A percentile compares a stretch with the other conserved stretches of the same genome.
Evolutionary conservation across 1,284 basidiomycete genomes (phyloP).

Genomic region (Ceratobasidium sp.): DNA sequence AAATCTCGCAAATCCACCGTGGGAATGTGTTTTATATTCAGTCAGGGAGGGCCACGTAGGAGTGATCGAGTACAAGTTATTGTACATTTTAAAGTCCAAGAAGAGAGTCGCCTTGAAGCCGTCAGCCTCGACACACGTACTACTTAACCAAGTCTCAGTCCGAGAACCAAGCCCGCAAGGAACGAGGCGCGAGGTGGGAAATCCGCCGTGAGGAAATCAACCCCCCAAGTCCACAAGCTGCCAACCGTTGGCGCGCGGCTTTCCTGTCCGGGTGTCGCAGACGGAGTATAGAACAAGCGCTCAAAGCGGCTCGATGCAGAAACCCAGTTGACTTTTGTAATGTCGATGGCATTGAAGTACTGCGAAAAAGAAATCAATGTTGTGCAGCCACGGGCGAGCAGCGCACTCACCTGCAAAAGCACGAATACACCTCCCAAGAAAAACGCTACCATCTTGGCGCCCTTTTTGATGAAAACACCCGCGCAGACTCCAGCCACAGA

Average conservation of each 20-base stretch:
- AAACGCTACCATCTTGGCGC: slow-evolving; percentile 84
- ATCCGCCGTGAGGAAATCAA: slow-evolving; percentile 90
- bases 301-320: slow-evolving; percentile 69
- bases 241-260: slow-evolving; percentile 68
- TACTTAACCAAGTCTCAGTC: slow-evolving; percentile 69
- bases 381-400: slow-evolving; percentile 15
- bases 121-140: neutral
- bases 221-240: slow-evolving; percentile 75
- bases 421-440: slow-evolving; percentile 87
- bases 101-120: neutral
- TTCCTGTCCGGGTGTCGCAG: slow-evolving; percentile 59
- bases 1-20: slow-evolving; percentile 27
- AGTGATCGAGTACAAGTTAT: neutral
- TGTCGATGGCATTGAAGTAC: slow-evolving; percentile 78
- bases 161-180: slow-evolving; percentile 73
- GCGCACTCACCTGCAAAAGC: slow-evolving; percentile 75
- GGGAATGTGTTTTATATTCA: slow-evolving; percentile 17
- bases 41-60: neutral
- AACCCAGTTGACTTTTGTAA: slow-evolving; percentile 86
- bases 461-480: slow-evolving; percentile 95
- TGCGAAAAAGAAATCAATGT: slow-evolving; percentile 52
- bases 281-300: slow-evolving; percentile 72
- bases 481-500: slow-evolving; percentile 88
- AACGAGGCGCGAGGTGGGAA: slow-evolving; percentile 88
- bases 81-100: neutral